phyloP scores from a whole-genome alignment of 2,329 filamentous ascomycete genomes.

The Penicillium sp. region DNA sequence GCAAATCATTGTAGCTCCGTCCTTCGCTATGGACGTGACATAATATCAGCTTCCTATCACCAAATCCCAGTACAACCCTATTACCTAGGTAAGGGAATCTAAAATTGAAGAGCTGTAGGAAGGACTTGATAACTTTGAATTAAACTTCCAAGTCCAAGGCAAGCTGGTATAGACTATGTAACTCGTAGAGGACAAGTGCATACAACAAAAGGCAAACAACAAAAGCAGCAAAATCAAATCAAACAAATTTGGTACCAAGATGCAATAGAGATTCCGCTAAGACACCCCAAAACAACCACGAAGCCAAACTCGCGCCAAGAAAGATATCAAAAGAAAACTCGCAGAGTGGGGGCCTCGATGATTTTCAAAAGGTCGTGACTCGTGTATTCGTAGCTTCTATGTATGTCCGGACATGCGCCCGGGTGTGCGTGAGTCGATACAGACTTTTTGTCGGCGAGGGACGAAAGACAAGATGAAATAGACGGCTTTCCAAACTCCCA shows the following conservation, averaged over 20 bases:
- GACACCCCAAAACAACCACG: neutral
- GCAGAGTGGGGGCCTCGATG: conserved; percentile 10
- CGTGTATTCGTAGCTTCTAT: conserved; percentile 25
- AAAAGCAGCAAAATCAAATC: neutral
- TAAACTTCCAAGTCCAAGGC: neutral
- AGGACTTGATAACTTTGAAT: neutral
- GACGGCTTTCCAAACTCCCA: neutral
- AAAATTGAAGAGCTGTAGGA: neutral
- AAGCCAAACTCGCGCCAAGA: neutral
- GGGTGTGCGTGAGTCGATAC: conserved; percentile 11
- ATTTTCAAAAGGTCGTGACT: conserved; percentile 20
- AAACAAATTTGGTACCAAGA: neutral
- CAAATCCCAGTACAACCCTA: neutral
- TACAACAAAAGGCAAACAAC: neutral
- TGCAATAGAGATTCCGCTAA: neutral
- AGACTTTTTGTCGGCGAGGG: conserved; percentile 12
- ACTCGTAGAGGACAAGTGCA: neutral
- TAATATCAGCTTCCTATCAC: neutral
- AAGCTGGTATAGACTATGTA: neutral
- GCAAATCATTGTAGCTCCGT: too few species aligned
- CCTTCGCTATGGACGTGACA: neutral
- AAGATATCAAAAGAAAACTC: neutral
- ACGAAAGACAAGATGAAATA: conserved; percentile 2
- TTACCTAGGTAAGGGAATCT: neutral
- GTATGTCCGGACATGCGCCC: conserved; percentile 12